Evolutionary conservation across 805 yeast species (phyloP).

Genomic region (Metschnikowia borealis): DNA sequence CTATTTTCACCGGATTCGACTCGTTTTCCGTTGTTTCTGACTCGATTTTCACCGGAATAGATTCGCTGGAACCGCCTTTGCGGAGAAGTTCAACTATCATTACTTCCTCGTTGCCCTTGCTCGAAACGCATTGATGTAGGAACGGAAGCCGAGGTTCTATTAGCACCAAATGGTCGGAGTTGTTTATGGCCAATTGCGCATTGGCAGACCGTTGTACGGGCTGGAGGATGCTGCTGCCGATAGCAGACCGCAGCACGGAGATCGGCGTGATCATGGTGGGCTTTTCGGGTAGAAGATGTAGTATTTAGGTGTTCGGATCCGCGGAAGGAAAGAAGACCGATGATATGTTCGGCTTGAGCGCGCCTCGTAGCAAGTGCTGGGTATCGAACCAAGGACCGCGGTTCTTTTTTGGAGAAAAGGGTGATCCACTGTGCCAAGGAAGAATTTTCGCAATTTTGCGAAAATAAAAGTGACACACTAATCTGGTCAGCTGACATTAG

Average conservation of each 20-base stretch:
- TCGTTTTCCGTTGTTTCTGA: background rate
- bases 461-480: no score
- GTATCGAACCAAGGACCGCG: no score
- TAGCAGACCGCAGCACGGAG: conserved; percentile 12
- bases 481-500: no score
- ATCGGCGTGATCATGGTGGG: conserved; percentile 5
- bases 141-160: conserved; percentile 39
- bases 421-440: no score
- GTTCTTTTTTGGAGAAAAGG: no score
- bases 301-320: no score
- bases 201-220: conserved; percentile 37
- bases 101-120: no score
- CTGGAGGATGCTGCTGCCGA: conserved; percentile 15
- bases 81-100: background rate
- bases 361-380: no score
- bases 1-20: background rate
- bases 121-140: conserved; percentile 23
- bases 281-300: no score
- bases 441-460: no score
- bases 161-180: conserved; percentile 28
- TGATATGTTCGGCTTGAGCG: no score
- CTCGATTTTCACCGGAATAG: background rate
- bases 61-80: background rate
- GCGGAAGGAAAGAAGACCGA: no score
- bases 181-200: conserved; percentile 35